phyloP scores from a whole-genome alignment of 2,329 filamentous ascomycete species.

The Phyllosticta citribraziliensis region DNA sequence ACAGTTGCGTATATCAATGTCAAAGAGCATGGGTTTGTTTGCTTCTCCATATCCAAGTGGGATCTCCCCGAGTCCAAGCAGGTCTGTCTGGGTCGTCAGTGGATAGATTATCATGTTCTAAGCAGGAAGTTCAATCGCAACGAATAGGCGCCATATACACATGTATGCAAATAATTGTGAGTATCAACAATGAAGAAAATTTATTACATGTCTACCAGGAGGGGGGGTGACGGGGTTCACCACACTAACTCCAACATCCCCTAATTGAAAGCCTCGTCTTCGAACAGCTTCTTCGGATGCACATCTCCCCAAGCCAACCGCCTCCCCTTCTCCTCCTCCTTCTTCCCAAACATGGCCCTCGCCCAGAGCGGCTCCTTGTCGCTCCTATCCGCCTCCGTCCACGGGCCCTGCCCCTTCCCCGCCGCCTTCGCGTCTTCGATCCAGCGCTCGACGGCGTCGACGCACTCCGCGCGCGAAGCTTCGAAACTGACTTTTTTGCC shows the following conservation, averaged over 20 bases:
- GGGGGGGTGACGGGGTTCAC: too few relatives aligned
- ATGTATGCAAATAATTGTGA: too few relatives aligned
- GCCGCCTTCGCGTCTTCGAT: neutral
- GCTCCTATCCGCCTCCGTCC: neutral
- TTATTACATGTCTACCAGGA: neutral
- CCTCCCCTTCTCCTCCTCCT: neutral
- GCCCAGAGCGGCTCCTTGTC: neutral
- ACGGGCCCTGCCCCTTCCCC: neutral
- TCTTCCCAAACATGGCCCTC: neutral
- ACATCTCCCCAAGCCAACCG: neutral
- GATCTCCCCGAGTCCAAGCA: too few relatives aligned
- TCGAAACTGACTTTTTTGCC: neutral
- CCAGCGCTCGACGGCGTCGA: neutral
- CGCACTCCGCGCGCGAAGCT: neutral
- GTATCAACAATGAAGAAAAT: too few relatives aligned
- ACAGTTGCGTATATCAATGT: too few relatives aligned
- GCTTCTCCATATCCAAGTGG: too few relatives aligned
- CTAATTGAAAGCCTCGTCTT: neutral
- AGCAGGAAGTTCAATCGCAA: too few relatives aligned
- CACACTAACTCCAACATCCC: too few relatives aligned
- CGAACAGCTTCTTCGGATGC: neutral
- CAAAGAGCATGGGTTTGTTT: too few relatives aligned
- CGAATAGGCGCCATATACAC: too few relatives aligned
- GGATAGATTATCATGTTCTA: too few relatives aligned
- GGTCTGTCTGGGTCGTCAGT: too few relatives aligned